phyloP scores from a whole-genome alignment of 495 filamentous ascomycete genomes.

The Aspergillus panamensis region DNA sequence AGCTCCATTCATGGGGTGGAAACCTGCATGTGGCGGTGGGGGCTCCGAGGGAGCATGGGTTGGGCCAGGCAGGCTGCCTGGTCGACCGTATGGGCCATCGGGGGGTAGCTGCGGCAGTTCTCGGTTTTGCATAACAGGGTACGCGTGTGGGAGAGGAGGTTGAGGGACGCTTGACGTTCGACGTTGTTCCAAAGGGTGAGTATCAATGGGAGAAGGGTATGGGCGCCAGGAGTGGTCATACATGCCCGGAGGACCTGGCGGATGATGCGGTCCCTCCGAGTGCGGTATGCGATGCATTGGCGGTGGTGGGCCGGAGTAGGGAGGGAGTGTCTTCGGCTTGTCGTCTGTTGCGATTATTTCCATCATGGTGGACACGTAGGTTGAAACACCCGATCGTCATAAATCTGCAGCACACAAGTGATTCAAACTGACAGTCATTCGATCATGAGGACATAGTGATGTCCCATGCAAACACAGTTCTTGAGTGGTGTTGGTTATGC shows the following conservation, averaged over 20 bases:
- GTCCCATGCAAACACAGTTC: slow-evolving; percentile 5
- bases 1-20: slow-evolving; percentile 36
- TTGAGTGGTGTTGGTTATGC: slow-evolving; percentile 1
- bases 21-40: slow-evolving; percentile 27
- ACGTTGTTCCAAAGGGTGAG: slow-evolving; percentile 32
- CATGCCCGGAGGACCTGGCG: slow-evolving; percentile 26
- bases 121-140: slow-evolving; percentile 33
- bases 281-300: slow-evolving; percentile 38
- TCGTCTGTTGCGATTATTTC: slow-evolving; percentile 25
- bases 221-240: slow-evolving; percentile 38
- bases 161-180: slow-evolving; percentile 33
- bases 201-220: slow-evolving; percentile 34
- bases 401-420: slow-evolving; percentile 18
- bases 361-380: slow-evolving; percentile 18
- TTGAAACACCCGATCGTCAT: slow-evolving; percentile 14
- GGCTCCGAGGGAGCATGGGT: slow-evolving; percentile 28
- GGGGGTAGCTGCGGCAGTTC: slow-evolving; percentile 41
- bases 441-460: slow-evolving; percentile 25
- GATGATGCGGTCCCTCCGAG: slow-evolving; percentile 29
- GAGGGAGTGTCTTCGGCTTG: slow-evolving; percentile 17
- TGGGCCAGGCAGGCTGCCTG: slow-evolving; percentile 33
- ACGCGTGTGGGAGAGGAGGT: slow-evolving; percentile 30
- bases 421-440: slow-evolving; percentile 22
- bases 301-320: slow-evolving; percentile 19
- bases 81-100: slow-evolving; percentile 38